Percentiles rank a stretch among this genome's conserved stretches.
These are phyloP conservation scores for Saussurea involucrata DNA, from an alignment of 129 eudicot genomes.

Conservation along the genomic window DNA sequence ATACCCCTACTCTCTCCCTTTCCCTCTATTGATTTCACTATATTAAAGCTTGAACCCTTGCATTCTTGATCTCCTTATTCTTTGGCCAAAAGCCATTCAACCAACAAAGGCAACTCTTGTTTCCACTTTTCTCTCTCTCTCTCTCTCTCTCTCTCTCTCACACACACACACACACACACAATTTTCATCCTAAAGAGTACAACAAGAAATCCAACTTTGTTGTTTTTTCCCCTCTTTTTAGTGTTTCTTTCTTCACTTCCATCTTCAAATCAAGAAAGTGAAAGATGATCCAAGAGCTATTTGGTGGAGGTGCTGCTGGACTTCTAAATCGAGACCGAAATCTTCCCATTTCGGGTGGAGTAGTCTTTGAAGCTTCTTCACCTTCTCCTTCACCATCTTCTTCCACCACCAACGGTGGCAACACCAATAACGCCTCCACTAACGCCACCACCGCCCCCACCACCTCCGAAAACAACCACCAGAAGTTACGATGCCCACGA, in stretches of 20 bases:
- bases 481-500: conserved; percentile 65
- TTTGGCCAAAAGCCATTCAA: conserved; percentile 55
- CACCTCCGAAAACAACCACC: conserved; percentile 39
- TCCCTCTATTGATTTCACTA: conserved; percentile 21
- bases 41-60: conserved; percentile 35
- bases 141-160: not conserved
- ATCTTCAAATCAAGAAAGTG: conserved; percentile 22
- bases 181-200: conserved; percentile 18
- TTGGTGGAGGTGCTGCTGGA: conserved; percentile 48
- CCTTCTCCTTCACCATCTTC: conserved; percentile 40
- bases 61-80: conserved; percentile 40
- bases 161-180: conserved; percentile 16
- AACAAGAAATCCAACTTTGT: conserved; percentile 42
- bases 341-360: conserved; percentile 29
- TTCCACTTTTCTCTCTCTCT: conserved; percentile 13
- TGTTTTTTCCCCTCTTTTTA: conserved; percentile 30
- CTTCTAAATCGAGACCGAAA: conserved; percentile 45
- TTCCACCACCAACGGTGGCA: conserved; percentile 36
- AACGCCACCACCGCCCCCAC: conserved; percentile 8
- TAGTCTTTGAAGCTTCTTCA: conserved; percentile 26
- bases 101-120: conserved; percentile 46
- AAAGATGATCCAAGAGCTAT: conserved; percentile 74
- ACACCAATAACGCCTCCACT: conserved; percentile 13
- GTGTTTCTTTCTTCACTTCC: conserved; percentile 41
- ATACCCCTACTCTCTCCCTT: not conserved